Percentiles rank a stretch among this genome's conserved stretches.
phyloP scores from a whole-genome alignment of 495 filamentous ascomycete species.

The Pseudomonodictys pantanalensis region DNA sequence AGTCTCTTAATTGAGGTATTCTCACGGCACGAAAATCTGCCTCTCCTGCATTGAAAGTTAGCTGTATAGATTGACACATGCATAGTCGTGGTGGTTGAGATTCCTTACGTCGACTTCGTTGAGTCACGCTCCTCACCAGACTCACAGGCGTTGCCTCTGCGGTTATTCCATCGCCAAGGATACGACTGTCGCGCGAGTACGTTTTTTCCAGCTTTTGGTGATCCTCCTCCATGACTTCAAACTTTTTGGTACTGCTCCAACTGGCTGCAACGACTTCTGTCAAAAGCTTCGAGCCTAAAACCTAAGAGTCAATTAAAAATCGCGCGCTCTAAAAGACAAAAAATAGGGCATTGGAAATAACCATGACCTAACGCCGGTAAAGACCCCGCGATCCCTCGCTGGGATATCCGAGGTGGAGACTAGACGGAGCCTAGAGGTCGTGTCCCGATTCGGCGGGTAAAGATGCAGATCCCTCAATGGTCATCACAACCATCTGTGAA shows the following conservation, averaged over 20 bases:
- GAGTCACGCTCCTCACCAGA: constrained; percentile 1
- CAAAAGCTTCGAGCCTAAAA: too few species aligned
- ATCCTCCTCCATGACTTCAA: background rate
- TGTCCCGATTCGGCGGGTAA: too few species aligned
- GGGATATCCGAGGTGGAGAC: too few species aligned
- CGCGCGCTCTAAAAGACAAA: too few species aligned
- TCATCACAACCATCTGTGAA: too few species aligned
- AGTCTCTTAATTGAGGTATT: background rate
- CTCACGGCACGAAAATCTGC: background rate
- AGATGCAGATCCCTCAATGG: too few species aligned
- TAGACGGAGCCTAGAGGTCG: too few species aligned
- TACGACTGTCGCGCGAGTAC: constrained; percentile 19
- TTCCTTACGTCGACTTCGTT: background rate
- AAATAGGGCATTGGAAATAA: too few species aligned
- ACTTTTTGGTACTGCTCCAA: background rate
- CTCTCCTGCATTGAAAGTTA: background rate
- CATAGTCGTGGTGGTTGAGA: background rate
- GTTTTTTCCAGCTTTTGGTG: constrained; percentile 18
- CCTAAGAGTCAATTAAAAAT: too few species aligned
- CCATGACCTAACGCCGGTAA: too few species aligned
- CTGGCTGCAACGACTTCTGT: background rate
- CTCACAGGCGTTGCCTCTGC: background rate
- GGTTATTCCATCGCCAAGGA: constrained; percentile 4
- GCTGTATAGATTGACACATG: background rate
- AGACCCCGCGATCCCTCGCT: too few species aligned